Evolutionary conservation across 2,329 filamentous ascomycete genomes (phyloP).

Genomic region (Rutstroemia sp.): DNA sequence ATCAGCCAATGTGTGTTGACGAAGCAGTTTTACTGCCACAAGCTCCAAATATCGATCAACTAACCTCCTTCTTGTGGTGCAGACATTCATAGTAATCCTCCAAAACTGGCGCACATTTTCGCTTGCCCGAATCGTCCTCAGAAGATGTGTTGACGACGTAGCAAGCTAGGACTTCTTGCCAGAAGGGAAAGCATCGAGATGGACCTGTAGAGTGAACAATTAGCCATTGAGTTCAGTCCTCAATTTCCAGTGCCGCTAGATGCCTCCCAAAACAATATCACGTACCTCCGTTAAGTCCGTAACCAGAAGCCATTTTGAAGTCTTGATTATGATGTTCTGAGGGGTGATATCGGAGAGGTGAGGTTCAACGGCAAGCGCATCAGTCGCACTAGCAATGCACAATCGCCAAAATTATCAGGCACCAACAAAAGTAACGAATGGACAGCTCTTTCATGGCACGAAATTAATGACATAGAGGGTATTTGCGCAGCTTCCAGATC

Average conservation of each 20-base stretch:
- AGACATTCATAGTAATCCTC: slow-evolving; percentile 99
- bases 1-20: neutral
- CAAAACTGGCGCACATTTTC: slow-evolving; percentile 75
- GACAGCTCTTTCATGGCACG: neutral
- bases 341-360: slow-evolving; percentile 16
- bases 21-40: neutral
- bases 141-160: slow-evolving; percentile 88
- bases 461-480: neutral
- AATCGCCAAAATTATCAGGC: neutral
- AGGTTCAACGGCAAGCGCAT: slow-evolving; percentile 13
- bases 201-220: slow-evolving; percentile 19
- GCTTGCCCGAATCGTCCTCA: slow-evolving; percentile 73
- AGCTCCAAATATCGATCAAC: slow-evolving; percentile 20
- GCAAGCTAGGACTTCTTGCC: slow-evolving; percentile 98
- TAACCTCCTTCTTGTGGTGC: slow-evolving; percentile 97
- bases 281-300: slow-evolving; percentile 73
- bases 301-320: slow-evolving; percentile 67
- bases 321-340: slow-evolving; percentile 18
- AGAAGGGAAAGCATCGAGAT: slow-evolving; percentile 93
- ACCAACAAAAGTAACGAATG: slow-evolving; percentile 12
- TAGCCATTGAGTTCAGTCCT: slow-evolving; percentile 17
- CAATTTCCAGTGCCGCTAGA: neutral
- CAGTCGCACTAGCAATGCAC: slow-evolving; percentile 1
- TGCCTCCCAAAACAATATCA: slow-evolving; percentile 15
- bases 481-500: slow-evolving; percentile 10